Evolutionary conservation across 73 alveolate species (phyloP).

Genomic region (Tetrahymena elliotti): DNA sequence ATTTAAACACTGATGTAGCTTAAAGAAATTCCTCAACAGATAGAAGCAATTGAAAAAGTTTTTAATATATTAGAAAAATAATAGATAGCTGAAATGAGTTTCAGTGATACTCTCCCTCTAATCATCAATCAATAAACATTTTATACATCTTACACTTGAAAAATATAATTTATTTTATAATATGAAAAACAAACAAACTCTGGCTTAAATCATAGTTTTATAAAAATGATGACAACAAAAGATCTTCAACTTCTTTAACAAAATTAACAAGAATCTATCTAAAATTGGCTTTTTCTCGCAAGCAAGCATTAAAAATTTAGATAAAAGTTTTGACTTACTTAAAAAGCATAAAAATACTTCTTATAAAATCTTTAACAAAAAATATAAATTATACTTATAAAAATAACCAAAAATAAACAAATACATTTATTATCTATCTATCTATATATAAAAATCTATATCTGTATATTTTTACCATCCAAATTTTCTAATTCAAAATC

Average conservation of each 20-base stretch:
- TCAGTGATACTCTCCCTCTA: neutral
- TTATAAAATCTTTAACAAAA: neutral
- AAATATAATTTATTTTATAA: too few species aligned
- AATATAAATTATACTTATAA: neutral
- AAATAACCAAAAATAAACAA: too few species aligned
- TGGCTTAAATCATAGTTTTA: neutral
- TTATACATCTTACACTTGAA: neutral
- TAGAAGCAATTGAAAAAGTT: neutral
- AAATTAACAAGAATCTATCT: neutral
- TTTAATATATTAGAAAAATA: neutral
- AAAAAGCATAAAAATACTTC: neutral
- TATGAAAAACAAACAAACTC: neutral
- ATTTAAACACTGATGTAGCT: neutral
- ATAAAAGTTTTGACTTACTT: neutral
- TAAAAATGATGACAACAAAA: neutral
- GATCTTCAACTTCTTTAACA: neutral
- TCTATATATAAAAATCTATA: too few species aligned
- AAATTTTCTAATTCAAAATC: too few species aligned
- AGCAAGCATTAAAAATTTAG: too few species aligned
- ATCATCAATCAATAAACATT: too few species aligned
- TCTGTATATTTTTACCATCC: neutral
- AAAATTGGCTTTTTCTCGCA: neutral
- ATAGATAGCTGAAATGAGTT: neutral
- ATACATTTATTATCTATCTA: neutral
- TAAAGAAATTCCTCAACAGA: neutral